A percentile compares a stretch with the other conserved stretches of the same genome.
Conservation (phyloP, 768 basidiomycete species). For the Tricholoma flavovirens region DNA sequence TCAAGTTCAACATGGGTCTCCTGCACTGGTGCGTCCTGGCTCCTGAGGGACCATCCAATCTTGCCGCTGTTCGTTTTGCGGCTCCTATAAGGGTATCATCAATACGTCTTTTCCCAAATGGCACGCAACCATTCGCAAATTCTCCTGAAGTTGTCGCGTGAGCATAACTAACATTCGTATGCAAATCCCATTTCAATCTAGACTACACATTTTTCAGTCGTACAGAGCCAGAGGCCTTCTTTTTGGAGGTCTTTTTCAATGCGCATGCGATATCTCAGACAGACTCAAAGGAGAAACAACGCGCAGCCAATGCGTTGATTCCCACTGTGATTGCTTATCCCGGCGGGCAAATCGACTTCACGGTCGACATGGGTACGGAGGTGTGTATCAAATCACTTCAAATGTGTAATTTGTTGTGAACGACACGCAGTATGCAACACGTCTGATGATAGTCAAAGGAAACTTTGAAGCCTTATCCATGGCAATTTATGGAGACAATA, state of each 20-base stretch:
- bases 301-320: conserved; percentile 64
- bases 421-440: conserved; percentile 54
- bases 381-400: conserved; percentile 30
- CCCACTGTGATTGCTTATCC: conserved; percentile 68
- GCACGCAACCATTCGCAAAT: conserved; percentile 53
- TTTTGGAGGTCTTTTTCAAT: conserved; percentile 72
- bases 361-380: conserved; percentile 64
- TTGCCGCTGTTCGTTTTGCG: conserved; percentile 70
- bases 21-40: conserved; percentile 64
- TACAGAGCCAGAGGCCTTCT: conserved; percentile 71
- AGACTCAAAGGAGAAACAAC: conserved; percentile 52
- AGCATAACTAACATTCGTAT: conserved; percentile 14
- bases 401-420: not conserved
- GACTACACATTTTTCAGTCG: conserved; percentile 32
- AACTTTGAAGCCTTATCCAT: conserved; percentile 60
- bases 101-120: conserved; percentile 66
- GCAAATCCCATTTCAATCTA: not conserved
- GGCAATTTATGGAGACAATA: conserved; percentile 54
- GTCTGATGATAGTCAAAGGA: conserved; percentile 79
- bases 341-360: conserved; percentile 61
- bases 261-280: conserved; percentile 44
- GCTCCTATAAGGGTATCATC: conserved; percentile 62
- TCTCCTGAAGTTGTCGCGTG: conserved; percentile 61
- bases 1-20: conserved; percentile 48
- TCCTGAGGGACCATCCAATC: conserved; percentile 48